Evolutionary conservation across 1,139 yeast species (phyloP), one percentile per base, ranked within the genome.

Genomic region (Protomyces lactucae-debilis): DNA sequence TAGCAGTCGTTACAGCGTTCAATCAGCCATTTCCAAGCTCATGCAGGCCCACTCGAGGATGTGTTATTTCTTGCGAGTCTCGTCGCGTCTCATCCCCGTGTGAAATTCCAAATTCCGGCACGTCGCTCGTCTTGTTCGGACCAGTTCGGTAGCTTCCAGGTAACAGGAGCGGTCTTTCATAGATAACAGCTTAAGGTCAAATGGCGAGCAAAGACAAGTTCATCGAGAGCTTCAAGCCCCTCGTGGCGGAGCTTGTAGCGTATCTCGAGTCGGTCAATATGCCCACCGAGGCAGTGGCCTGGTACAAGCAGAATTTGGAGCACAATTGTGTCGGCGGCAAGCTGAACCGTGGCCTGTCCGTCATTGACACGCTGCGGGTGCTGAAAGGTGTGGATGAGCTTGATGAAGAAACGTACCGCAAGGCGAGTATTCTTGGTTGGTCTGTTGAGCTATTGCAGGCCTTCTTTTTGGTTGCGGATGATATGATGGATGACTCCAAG

Each of bases 241-340:
- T 95, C 69, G 96, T 90, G 48, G 82, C 80, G 32, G 99, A 93
- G 74, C 80, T 93, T 71, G 82, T 81, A 67, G 82, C 80, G 43
- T 82, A 85, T 65, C 79, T 90, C 68, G 78, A 77, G 66, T 79
- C 79, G 65, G 89, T 91, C 77, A 89, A 90, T 66, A 88, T 93
- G 85, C 91, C 97, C 21, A 77, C 81, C 67, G 95, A 88, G 69
- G 98, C 97, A 60, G 81, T 88, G 67, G 84, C 83, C 46, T 93
- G 99, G 99, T 90, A 85, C 77, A 83, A 81, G 71, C 55, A 71
- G 74, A 86, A 82, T 71, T 79, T 93, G 75, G 78, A 86, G 71
- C 88, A 93, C 80, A 95, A 95, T 78, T 86, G 96, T 6, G 93
- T 96, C 64, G 97, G 98, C 67, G 99, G 99, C 60, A 95, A 95